Percentiles rank a stretch among this genome's conserved stretches.
phyloP scores from a whole-genome alignment of 1,139 yeast genomes.

The Protomyces inouyei region DNA sequence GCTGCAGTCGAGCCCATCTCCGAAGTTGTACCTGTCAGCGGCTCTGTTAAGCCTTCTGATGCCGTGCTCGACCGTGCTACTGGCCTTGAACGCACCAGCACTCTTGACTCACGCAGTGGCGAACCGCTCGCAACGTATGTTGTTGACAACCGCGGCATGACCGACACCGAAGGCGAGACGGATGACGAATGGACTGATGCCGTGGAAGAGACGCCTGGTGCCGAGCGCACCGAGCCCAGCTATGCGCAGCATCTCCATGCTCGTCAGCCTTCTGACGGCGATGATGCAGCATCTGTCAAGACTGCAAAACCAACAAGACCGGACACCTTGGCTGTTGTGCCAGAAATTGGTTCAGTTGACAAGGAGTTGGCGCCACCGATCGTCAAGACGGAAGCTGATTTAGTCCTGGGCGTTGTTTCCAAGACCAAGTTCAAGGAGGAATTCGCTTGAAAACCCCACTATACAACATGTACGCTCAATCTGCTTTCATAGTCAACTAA shows the following conservation, averaged over 20 bases:
- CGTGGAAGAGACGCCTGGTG: constrained; percentile 21
- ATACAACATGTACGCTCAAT: neutral
- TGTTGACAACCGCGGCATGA: constrained; percentile 22
- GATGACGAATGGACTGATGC: constrained; percentile 27
- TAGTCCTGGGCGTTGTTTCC: neutral
- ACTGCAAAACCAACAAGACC: constrained; percentile 13
- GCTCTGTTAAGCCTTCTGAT: neutral
- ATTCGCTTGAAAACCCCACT: neutral
- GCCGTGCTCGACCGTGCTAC: neutral
- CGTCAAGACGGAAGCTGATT: neutral
- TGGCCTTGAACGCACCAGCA: neutral
- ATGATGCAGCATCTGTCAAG: constrained; percentile 12
- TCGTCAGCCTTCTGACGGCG: constrained; percentile 2
- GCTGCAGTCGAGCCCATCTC: neutral
- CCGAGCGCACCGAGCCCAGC: constrained; percentile 11
- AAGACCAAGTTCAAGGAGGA: constrained; percentile 25
- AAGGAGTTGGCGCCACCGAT: constrained; percentile 5
- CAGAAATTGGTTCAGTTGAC: neutral
- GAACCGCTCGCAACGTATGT: constrained; percentile 17
- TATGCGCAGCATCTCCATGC: neutral
- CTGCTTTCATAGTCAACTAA: no score
- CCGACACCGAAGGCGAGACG: constrained; percentile 27
- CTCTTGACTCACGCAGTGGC: neutral
- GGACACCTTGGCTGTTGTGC: neutral
- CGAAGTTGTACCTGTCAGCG: neutral